These are phyloP conservation scores for Colletotrichum tropicicola DNA, from an alignment of 2,329 filamentous ascomycete species.

Conservation along the genomic window DNA sequence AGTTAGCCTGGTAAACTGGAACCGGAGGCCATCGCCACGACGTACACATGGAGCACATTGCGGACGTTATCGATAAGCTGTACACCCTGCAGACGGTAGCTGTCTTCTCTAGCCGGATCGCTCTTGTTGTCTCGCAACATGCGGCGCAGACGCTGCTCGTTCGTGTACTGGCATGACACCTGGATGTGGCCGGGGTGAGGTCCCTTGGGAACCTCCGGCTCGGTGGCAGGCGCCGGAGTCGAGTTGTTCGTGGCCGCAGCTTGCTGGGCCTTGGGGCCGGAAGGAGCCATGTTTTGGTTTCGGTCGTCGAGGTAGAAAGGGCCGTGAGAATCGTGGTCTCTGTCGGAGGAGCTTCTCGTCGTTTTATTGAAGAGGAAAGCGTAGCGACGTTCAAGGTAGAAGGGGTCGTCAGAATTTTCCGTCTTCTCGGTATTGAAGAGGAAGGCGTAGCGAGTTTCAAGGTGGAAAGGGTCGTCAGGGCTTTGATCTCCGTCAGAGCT, in stretches of 20 bases:
- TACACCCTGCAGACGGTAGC: constrained; percentile 83
- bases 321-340: too few relatives aligned
- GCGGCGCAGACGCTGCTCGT: constrained; percentile 81
- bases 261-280: constrained; percentile 26
- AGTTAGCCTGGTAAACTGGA: constrained; percentile 18
- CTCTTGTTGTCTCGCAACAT: constrained; percentile 75
- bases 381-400: too few relatives aligned
- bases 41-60: constrained; percentile 80
- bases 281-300: constrained; percentile 16
- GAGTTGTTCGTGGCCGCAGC: constrained; percentile 16
- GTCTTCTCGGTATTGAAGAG: too few relatives aligned
- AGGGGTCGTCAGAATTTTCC: too few relatives aligned
- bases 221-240: neutral
- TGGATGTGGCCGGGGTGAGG: constrained; percentile 59
- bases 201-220: constrained; percentile 38
- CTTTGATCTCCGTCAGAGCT: neutral
- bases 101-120: constrained; percentile 82
- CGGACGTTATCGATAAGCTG: constrained; percentile 89
- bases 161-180: constrained; percentile 75
- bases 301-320: neutral
- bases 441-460: too few relatives aligned
- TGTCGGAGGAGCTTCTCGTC: too few relatives aligned
- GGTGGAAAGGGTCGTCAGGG: too few relatives aligned
- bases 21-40: constrained; percentile 27
- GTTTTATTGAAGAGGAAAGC: too few relatives aligned